phyloP scores from a whole-genome alignment of 1,139 yeast genomes.

The Taphrina pruni region DNA sequence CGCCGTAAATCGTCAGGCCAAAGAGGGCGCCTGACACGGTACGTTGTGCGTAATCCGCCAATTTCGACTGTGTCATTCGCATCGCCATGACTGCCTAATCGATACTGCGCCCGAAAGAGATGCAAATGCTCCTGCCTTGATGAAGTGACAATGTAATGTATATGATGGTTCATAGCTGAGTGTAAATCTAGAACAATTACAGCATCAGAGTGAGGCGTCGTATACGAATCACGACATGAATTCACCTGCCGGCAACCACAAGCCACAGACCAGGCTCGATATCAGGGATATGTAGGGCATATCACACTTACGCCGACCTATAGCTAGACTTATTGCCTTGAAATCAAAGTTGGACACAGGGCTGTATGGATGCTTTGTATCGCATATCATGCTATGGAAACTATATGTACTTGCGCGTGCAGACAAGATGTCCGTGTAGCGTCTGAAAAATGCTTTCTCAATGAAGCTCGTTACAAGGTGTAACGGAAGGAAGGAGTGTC shows the following conservation, averaged over 20 bases:
- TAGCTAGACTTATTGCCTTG: too few species aligned
- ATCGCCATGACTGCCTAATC: not conserved
- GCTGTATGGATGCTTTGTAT: not conserved
- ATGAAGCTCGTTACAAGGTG: slow-evolving; percentile 28
- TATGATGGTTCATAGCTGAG: too few species aligned
- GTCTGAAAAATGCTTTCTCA: not conserved
- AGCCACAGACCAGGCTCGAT: too few species aligned
- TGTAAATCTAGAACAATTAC: not conserved
- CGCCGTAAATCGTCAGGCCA: slow-evolving; percentile 34
- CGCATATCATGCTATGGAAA: slow-evolving; percentile 2
- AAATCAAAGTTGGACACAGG: too few species aligned
- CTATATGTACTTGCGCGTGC: slow-evolving; percentile 9
- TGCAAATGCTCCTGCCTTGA: too few species aligned
- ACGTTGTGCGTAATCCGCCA: slow-evolving; percentile 38
- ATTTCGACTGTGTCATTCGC: slow-evolving; percentile 33
- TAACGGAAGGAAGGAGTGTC: slow-evolving; percentile 40
- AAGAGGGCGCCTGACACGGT: slow-evolving; percentile 37
- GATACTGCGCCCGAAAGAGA: too few species aligned
- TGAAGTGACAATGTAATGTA: not conserved
- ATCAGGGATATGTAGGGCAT: too few species aligned
- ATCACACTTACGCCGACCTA: too few species aligned
- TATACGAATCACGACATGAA: not conserved
- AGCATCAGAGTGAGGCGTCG: slow-evolving; percentile 17
- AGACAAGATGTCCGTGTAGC: not conserved
- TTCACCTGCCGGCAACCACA: not conserved